These are phyloP conservation scores for Platanus orientalis DNA, from an alignment of 164 flowering plant species.

Conservation along the genomic window DNA sequence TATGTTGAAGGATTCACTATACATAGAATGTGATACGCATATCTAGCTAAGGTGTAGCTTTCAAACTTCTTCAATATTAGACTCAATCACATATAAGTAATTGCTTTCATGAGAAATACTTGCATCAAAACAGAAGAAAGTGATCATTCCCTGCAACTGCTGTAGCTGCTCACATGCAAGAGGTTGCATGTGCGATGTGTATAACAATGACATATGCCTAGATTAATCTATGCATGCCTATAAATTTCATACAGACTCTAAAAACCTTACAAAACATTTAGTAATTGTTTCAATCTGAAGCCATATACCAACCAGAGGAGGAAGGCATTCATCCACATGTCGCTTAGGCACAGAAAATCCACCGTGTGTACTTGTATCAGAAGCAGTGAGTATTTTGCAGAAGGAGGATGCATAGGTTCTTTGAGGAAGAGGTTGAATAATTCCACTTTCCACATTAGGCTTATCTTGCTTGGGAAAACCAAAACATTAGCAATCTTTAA, in stretches of 20 bases:
- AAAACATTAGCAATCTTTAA: background rate
- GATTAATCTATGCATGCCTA: background rate
- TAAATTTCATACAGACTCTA: background rate
- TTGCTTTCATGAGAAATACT: too few species aligned
- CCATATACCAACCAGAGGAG: conserved; percentile 41
- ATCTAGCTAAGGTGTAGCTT: too few species aligned
- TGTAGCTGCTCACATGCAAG: too few species aligned
- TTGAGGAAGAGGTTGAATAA: background rate
- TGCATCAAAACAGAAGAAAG: too few species aligned
- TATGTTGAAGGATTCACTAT: too few species aligned
- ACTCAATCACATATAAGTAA: too few species aligned
- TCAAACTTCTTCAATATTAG: too few species aligned
- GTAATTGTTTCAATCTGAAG: background rate
- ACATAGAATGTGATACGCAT: too few species aligned
- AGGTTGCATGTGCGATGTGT: too few species aligned
- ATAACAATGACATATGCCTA: too few species aligned
- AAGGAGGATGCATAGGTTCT: conserved; percentile 20
- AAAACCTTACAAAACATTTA: background rate
- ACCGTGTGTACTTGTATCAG: conserved; percentile 66
- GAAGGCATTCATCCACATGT: conserved; percentile 57
- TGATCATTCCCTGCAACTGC: too few species aligned
- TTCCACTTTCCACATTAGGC: conserved; percentile 10
- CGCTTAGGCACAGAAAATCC: conserved; percentile 52
- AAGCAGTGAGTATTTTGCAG: conserved; percentile 48
- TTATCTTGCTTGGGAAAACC: conserved; percentile 29